These are phyloP conservation scores for Durusdinium trenchii DNA, from an alignment of 73 alveolate genomes.

Conservation along the genomic window DNA sequence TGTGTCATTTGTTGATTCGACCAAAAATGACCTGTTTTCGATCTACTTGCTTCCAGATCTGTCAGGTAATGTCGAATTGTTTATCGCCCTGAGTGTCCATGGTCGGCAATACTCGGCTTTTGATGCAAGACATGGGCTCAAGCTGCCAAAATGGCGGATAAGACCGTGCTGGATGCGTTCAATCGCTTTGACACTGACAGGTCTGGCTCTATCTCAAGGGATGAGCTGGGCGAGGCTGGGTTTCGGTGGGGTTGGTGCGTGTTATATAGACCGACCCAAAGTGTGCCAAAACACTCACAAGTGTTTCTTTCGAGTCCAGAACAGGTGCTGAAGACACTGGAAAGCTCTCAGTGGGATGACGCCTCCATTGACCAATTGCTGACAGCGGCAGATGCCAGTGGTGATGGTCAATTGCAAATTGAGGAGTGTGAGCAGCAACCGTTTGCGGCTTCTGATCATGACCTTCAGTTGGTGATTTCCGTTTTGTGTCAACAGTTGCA, in stretches of 20 bases:
- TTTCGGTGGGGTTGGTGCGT: too few relatives aligned
- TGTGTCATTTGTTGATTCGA: too few relatives aligned
- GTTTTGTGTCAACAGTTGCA: too few relatives aligned
- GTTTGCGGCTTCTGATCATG: too few relatives aligned
- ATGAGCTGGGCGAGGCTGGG: neutral
- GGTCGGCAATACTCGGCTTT: too few relatives aligned
- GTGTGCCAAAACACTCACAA: neutral
- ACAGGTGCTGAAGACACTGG: neutral
- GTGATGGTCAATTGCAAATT: constrained; percentile 24
- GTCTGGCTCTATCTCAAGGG: neutral
- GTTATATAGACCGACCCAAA: too few relatives aligned
- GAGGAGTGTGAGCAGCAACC: neutral
- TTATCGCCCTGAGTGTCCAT: too few relatives aligned
- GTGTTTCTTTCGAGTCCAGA: neutral
- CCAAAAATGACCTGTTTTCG: too few relatives aligned
- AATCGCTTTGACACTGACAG: neutral
- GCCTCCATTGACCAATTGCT: constrained; percentile 26
- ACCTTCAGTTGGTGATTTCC: too few relatives aligned
- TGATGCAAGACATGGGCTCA: too few relatives aligned
- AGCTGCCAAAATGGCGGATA: neutral
- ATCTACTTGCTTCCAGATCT: too few relatives aligned
- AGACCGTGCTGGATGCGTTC: neutral
- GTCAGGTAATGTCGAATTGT: too few relatives aligned
- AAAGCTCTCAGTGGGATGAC: neutral
- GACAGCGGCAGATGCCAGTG: constrained; percentile 25